These are phyloP conservation scores for Xylaria telfairii DNA, from an alignment of 495 filamentous ascomycete genomes.

Conservation along the genomic window DNA sequence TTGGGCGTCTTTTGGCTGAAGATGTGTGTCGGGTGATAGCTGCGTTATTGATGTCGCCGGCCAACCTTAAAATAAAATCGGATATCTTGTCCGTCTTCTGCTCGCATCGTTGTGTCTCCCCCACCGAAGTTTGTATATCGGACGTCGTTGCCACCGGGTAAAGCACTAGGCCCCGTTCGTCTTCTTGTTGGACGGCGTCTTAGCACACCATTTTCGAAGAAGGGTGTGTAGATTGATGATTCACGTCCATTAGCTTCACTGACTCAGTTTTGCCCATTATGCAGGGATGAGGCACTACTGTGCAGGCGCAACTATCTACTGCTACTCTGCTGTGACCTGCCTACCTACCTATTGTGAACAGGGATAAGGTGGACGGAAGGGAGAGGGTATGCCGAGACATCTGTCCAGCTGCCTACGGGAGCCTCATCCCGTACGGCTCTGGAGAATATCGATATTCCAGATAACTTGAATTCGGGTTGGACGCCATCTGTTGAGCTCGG, in stretches of 20 bases:
- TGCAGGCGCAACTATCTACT: neutral
- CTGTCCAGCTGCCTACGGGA: neutral
- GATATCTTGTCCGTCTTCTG: neutral
- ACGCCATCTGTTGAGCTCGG: neutral
- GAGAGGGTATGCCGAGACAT: neutral
- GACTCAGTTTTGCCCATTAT: slow-evolving; percentile 12
- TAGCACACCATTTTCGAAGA: neutral
- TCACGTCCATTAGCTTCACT: neutral
- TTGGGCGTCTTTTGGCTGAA: neutral
- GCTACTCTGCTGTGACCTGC: neutral
- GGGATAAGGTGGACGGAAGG: neutral
- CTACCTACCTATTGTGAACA: neutral
- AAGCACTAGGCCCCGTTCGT: too few species aligned
- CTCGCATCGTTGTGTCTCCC: neutral
- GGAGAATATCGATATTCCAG: neutral
- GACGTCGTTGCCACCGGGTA: neutral
- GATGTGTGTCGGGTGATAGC: neutral
- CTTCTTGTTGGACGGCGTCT: too few species aligned
- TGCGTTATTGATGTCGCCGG: neutral
- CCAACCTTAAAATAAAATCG: neutral
- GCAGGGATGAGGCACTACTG: neutral
- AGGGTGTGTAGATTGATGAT: slow-evolving; percentile 13
- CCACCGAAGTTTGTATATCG: neutral
- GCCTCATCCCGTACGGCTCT: neutral
- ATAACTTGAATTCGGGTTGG: neutral